Base-by-base conservation (phyloP, 345 rosid species). In the Microthlaspi erraticum region DNA sequence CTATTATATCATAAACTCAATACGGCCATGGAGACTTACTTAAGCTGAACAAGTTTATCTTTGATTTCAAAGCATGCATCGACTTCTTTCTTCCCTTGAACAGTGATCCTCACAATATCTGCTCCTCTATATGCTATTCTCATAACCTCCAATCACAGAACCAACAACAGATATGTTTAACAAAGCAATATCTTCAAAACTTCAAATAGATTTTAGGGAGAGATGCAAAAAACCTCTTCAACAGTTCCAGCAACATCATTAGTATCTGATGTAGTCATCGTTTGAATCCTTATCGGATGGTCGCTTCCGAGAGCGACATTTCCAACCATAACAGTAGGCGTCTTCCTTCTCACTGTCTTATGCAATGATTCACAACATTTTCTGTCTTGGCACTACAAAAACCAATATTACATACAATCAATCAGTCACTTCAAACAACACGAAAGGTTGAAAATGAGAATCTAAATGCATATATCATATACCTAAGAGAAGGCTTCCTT, bases 41-140 rank as follows among this genome's bases (percentile, higher is more conserved):
- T 94, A 68, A 87, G 87, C 86, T 94, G 97, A 74, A 94, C 88
- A 53, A 94, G 93, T 53, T 90, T 48, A 70, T 91, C 89, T 78
- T 94, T 94, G 8, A 94, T 94, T 71, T 91, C 99, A 77, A 89
- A 91, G 71, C 97, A 91, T 3, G 99, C 96, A 77, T 94, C 97
- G 0, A 97, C 97, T 73, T 94, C 99, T 84, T 80, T 91, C 87
- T 86, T 94, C 77, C 99, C 96, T 87, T 94, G 99, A 76, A 94
- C 97, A 65, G 96, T 94, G 70, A 94, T 91, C 65, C 97, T 88
- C 41, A 94, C 99, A 33, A 91, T 77, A 79, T 94, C 95, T 13
- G 97, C 99, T 51, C 99, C 97, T 63, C 51, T 73, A 78, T 94
- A 97, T 2, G 96, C 95, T 68, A 94, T 94, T 79, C 78, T 84